A percentile compares a stretch with the other conserved stretches of the same genome.
These are phyloP conservation scores for Fragaria iinumae DNA, from an alignment of 306 rosid species.

Conservation along the genomic window DNA sequence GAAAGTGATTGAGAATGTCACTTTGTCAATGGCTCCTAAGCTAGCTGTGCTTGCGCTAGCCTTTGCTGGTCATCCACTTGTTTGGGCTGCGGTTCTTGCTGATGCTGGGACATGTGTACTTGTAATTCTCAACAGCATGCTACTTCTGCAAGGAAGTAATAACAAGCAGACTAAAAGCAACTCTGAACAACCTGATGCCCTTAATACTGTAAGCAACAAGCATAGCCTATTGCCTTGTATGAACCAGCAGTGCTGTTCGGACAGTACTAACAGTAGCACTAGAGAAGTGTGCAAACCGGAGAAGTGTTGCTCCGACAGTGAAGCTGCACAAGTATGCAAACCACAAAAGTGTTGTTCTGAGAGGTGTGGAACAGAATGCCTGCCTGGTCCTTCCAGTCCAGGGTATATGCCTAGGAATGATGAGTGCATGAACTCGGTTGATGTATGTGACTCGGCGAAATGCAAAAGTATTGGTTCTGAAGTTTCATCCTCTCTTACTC, in stretches of 20 bases:
- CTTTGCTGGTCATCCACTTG: slow-evolving; percentile 75
- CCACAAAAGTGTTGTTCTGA: slow-evolving; percentile 41
- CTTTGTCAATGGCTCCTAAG: slow-evolving; percentile 60
- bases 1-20: slow-evolving; percentile 65
- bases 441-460: slow-evolving; percentile 30
- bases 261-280: slow-evolving; percentile 6
- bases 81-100: slow-evolving; percentile 99
- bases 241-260: slow-evolving; percentile 47
- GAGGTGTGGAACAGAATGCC: slow-evolving; percentile 30
- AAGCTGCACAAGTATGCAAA: slow-evolving; percentile 9
- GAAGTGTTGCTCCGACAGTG: slow-evolving; percentile 42
- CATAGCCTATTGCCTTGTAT: slow-evolving; percentile 28
- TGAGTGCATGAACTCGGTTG: slow-evolving; percentile 15
- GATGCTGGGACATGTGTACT: slow-evolving; percentile 88
- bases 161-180: slow-evolving; percentile 35
- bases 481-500: neutral
- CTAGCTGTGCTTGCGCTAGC: slow-evolving; percentile 60
- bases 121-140: slow-evolving; percentile 90
- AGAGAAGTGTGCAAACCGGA: slow-evolving; percentile 29
- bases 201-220: slow-evolving; percentile 40
- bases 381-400: slow-evolving; percentile 28
- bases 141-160: slow-evolving; percentile 47
- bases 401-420: slow-evolving; percentile 33
- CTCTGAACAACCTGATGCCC: slow-evolving; percentile 19
- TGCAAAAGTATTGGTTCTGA: neutral